Base-by-base conservation (phyloP, 352 stramenopile genomes). In the Globisporangium carolinianum region DNA sequence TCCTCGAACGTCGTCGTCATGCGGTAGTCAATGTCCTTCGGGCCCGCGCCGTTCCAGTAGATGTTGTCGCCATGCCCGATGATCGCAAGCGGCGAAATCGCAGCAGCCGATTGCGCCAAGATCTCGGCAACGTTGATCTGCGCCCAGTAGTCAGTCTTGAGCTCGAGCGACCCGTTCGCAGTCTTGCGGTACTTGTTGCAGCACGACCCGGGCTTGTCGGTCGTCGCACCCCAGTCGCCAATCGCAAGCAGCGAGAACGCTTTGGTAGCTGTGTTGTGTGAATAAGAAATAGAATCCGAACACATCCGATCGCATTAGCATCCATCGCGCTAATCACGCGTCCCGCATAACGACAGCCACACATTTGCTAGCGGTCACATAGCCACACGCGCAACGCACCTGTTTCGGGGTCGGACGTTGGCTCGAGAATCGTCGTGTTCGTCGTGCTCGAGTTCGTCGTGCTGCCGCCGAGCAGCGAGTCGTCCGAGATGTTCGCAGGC, bases 111-210 rank as follows among this genome's bases (percentile, higher is more conserved):
- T 60, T 91, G 66, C 17, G 75, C 67, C 5, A 94, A 55, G 62
- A 94, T 86, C 63, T 91, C 81, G 12, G 79, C 84, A 46, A 94
- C 74, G 65, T 89, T 90, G 53, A 91, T 86, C 68, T 94, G 82
- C 4, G 84, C 75, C 74, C 80, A 91, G 70, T 90, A 94, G 65
- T 94, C 84, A 46, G 85, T 91, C 65, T 94, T 94, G 71, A 86
- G 86, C 58, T 89, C 82, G 37, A 94, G 67, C 64, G 83, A 89
- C 62, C 90, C 83, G 57, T 77, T 72, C 14, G 75, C 74, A 10
- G 81, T 83, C 69, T 89, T 90, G 43, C 80, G 80, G 70, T 95
- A 95, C 69, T 93, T 90, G 74, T 91, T 92, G 63, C 85, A 95
- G 72, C 85, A 95, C 60, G 83, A 91, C 36, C 85, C 85, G 3